Base-by-base conservation (phyloP, 108 stramenopile species). In the Nannochloropsis gaditana region DNA sequence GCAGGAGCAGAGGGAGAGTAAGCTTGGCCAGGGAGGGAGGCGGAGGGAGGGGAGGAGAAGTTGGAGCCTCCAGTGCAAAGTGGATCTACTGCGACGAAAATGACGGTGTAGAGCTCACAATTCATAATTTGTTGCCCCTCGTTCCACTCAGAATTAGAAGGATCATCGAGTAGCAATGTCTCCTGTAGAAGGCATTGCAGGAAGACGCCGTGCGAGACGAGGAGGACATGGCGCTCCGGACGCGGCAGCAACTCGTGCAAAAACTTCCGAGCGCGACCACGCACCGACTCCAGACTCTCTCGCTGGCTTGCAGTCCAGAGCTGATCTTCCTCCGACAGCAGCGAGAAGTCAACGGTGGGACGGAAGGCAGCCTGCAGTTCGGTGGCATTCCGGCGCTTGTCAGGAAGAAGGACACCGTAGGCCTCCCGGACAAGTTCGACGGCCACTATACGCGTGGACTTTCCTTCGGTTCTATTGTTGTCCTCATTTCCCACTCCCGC, bases 241-340 rank as follows among this genome's bases (percentile, higher is more conserved):
- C 59, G 59, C n/a, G 59, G 5, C 2, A 73, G n/a, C 19, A 73
- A n/a, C 59, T 73, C 59, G 59, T n/a, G 59, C 59, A 73, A 73
- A n/a, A 73, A n/a, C 15, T 15, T 73, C 3, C 59, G 59, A n/a
- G 59, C 59, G n/a, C 59, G 59, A 73, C 59, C n/a, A 73, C n/a
- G 59, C 59, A 73, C 59, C n/a, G 59, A 15, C 59, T 73, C 59
- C 6, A 73, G n/a, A 73, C 19, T 73, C 6, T 73, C 59, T 73
- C 59, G 59, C n/a, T 73, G 19, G 19, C 59, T n/a, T n/a, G 59
- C 59, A 1, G 15, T n/a, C 59, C 59, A 73, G n/a, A 3, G n/a
- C n/a, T 73, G 59, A 73, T 73, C 59, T n/a, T 73, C 59, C 59
- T 73, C 59, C 59, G 59, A 73, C 59, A 73, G 8, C 59, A 73